Base-by-base conservation (phyloP, 768 basidiomycete genomes). In the Boletellus emodensis region DNA sequence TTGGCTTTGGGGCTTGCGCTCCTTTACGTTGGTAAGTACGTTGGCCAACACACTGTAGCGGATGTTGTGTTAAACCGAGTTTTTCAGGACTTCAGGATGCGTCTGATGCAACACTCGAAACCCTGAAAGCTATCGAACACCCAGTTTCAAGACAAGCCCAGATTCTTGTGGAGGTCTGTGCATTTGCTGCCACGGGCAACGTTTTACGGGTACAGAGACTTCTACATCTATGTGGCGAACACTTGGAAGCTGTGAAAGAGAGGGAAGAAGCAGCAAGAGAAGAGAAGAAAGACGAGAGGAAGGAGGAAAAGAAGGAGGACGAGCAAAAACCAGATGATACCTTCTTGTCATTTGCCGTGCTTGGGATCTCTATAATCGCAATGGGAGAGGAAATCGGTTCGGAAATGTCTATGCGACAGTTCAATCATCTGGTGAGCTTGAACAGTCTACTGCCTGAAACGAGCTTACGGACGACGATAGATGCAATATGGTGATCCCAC, bases 341-440 rank as follows among this genome's bases (percentile, higher is more conserved):
- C 28, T 91, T 90, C 77, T 90, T 97, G 67, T 82, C 91, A 0
- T 88, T 97, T 55, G 90, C 95, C 14, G 93, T 95, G 28, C 76
- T 98, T 49, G 96, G 93, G 24, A 90, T 99, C 60, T 85, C 95
- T 0, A 70, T 98, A 51, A 89, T 98, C 39, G 85, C 96, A 4
- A 97, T 98, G 94, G 96, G 96, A 17, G 96, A 99, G 71, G 95
- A 98, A 20, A 84, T 97, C 42, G 96, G 96, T 42, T 85, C 94
- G 2, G 92, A 98, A 68, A 98, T 99, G 96, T 85, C 90, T n/a
- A 71, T 98, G 60, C 75, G 96, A 56, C 92, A 94, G 60, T 95
- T 98, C 76, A 96, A 97, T 69, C 96, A 99, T 66, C 75, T 99
- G 47, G 94, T 95, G 56, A 59, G 84, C 73, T 22, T 20, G 36